Percentiles rank a stretch among this genome's conserved stretches.
phyloP scores from a whole-genome alignment of 768 basidiomycete genomes.

The Agaricus sinodeliciosus region DNA sequence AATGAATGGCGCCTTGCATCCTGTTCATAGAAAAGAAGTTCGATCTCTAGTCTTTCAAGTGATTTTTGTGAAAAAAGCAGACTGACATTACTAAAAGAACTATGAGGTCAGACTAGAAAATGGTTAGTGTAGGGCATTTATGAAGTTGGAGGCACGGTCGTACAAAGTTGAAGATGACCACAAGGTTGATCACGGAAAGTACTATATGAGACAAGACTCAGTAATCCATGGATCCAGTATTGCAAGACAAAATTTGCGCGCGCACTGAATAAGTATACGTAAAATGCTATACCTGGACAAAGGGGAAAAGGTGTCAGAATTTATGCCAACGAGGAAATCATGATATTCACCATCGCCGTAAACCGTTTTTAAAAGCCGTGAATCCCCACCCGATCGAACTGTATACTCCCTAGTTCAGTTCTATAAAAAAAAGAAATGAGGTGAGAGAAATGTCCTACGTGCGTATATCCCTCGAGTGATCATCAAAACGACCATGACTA shows the following conservation, averaged over 20 bases:
- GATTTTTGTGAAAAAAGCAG: background rate
- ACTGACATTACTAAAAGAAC: background rate
- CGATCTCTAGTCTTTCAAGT: background rate
- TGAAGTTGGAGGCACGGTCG: background rate
- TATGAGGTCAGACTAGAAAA: background rate
- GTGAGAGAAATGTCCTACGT: background rate
- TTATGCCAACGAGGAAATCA: background rate
- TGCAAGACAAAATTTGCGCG: background rate
- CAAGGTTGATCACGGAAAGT: background rate
- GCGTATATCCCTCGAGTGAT: background rate
- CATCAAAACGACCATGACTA: background rate
- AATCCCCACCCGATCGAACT: background rate
- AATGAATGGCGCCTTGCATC: background rate
- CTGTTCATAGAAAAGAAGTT: background rate
- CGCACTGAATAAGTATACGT: background rate
- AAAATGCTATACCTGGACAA: background rate
- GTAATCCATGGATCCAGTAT: too few relatives aligned
- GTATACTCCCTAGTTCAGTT: background rate
- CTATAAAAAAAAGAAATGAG: background rate
- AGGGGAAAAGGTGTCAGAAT: background rate
- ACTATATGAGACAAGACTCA: background rate
- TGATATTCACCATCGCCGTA: background rate
- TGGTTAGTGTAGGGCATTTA: background rate
- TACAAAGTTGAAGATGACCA: background rate
- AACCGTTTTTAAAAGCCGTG: background rate